Evolutionary conservation across 169 alveolate genomes (phyloP), one percentile per base, ranked within the genome.

Genomic region (Cystoisospora suis): DNA sequence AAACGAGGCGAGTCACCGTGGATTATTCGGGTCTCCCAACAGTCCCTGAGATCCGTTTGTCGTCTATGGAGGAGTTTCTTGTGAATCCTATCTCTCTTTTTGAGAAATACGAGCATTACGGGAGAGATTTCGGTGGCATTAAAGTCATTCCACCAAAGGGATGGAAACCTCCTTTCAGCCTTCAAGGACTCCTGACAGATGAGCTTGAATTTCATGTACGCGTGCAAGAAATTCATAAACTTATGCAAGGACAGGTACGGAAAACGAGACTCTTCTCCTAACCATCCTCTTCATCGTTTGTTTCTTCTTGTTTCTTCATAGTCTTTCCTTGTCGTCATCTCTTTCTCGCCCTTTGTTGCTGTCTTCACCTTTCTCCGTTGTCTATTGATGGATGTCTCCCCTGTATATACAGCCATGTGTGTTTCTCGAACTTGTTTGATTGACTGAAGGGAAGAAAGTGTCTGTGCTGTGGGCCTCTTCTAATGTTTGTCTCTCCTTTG

Each of bases 71-170:
- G 17, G 75, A 86, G 0, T 81, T 89, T 27, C 32, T 44, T 2
- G 90, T 75, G 1, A 81, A 89, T 29, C 92, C 92, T 23, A 81
- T 65, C 4, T 0, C 75, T 0, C 32, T 70, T 9, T 59, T 34
- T 29, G 81, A 44, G 47, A 23, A 81, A 5, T 65, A 58, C 27
- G n/a, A 80, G 47, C 88, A 75, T 7, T 72, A 80, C 86, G 97
- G 97, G 29, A 88, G 93, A 65, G 93, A 94, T 79, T 96, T 86
- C 65, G 98, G 98, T 36, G 98, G 97, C 0, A 90, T 96, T 59
- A 96, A 96, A 85, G 94, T 96, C 4, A 81, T 94, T 29, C 98
- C 98, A 20, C 97, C 97, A 17, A 87, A 72, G 23, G 96, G 93
- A 44, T 96, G 95, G 95, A 72, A 86, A 36, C 94, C 96, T 15